Conservation (phyloP, 1,284 basidiomycete genomes). For the Rhodotorula mucilaginosa region DNA sequence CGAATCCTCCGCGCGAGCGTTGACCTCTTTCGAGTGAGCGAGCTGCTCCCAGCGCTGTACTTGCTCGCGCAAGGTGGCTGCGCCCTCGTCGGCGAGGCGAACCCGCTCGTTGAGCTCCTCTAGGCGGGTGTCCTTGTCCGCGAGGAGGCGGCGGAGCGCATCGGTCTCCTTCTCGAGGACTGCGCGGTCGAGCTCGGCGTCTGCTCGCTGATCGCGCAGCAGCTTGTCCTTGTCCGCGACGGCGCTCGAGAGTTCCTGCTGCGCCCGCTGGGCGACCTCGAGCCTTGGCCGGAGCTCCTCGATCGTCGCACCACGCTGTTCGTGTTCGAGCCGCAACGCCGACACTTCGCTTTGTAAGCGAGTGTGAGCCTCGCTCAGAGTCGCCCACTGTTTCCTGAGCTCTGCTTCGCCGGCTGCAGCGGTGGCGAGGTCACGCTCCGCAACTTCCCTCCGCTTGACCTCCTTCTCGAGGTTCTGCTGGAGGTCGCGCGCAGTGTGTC, state of each 20-base stretch:
- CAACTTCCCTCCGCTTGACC: conserved; percentile 12
- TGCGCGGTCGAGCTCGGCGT: conserved; percentile 48
- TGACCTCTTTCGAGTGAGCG: conserved; percentile 60
- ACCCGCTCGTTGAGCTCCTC: conserved; percentile 53
- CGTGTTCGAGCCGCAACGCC: conserved; percentile 21
- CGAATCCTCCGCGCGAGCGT: conserved; percentile 63
- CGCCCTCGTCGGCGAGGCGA: conserved; percentile 62
- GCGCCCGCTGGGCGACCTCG: conserved; percentile 1
- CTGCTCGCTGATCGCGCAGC: conserved; percentile 66
- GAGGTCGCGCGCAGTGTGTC: too few relatives aligned
- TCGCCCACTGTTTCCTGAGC: conserved; percentile 64
- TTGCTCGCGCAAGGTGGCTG: conserved; percentile 66
- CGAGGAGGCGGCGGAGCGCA: conserved; percentile 49
- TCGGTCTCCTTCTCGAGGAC: conserved; percentile 50
- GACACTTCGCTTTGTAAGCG: conserved; percentile 30
- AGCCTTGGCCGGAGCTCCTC: conserved; percentile 14
- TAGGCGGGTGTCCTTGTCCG: conserved; percentile 39
- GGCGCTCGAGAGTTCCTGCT: conserved; percentile 21
- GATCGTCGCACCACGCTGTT: conserved; percentile 4
- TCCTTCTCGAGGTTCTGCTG: background rate
- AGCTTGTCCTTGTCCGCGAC: conserved; percentile 69
- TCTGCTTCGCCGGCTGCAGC: conserved; percentile 26
- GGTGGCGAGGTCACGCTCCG: conserved; percentile 27
- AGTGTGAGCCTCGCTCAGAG: conserved; percentile 25
- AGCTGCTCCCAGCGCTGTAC: conserved; percentile 61